Evolutionary conservation across 208 protist species (phyloP).

Genomic region (Polymyxa betae): DNA sequence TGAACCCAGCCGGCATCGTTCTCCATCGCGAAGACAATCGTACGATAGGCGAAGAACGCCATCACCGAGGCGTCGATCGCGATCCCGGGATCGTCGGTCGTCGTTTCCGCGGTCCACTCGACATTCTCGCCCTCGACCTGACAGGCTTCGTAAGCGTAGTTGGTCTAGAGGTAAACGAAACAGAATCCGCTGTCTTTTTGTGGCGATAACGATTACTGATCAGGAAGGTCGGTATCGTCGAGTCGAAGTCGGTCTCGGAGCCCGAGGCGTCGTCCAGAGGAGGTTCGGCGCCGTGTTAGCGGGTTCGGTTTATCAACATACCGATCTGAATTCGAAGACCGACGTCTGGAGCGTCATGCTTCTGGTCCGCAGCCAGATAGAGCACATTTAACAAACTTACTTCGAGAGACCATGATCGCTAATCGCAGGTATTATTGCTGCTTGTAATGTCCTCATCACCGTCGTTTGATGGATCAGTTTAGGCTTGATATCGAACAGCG

Average conservation of each 20-base stretch:
- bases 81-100: background rate
- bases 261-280: background rate
- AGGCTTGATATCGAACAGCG: conserved; percentile 23
- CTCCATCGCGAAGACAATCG: background rate
- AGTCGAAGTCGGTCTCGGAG: background rate
- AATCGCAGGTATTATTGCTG: background rate
- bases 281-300: background rate
- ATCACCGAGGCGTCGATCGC: background rate
- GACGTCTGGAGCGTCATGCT: background rate
- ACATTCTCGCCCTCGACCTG: background rate
- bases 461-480: background rate
- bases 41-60: background rate
- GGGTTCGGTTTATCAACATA: conserved; percentile 43
- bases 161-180: conserved; percentile 13
- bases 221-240: conserved; percentile 28
- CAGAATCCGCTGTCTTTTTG: background rate
- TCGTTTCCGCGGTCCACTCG: too few relatives aligned
- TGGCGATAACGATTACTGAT: background rate
- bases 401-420: conserved; percentile 24
- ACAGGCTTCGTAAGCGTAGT: background rate
- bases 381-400: background rate
- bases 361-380: background rate
- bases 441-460: too few relatives aligned
- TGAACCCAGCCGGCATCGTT: background rate
- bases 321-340: background rate